A percentile compares a stretch with the other conserved stretches of the same genome.
phyloP scores from a whole-genome alignment of 2,329 filamentous ascomycete species.

The Botrytis cinerea region DNA sequence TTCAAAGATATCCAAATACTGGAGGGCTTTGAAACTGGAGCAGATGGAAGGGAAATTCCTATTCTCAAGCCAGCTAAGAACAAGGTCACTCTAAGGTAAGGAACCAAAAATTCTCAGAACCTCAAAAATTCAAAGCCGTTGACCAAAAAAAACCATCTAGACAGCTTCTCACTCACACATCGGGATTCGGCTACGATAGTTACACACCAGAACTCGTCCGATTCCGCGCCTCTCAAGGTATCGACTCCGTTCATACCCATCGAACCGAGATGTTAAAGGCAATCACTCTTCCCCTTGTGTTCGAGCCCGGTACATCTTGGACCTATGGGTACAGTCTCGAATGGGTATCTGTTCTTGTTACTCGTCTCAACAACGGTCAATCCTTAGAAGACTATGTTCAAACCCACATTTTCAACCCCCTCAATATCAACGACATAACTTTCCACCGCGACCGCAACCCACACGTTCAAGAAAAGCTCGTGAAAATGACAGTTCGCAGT shows the following conservation, averaged over 20 bases:
- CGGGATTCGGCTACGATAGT: constrained; percentile 33
- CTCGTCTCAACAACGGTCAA: constrained; percentile 40
- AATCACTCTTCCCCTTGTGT: constrained; percentile 51
- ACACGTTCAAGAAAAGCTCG: neutral
- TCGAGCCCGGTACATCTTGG: constrained; percentile 63
- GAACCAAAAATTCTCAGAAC: too few species aligned
- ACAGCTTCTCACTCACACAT: constrained; percentile 35
- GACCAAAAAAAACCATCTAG: constrained; percentile 17
- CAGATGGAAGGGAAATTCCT: constrained; percentile 25
- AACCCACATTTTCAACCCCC: constrained; percentile 25
- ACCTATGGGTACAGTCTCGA: constrained; percentile 56
- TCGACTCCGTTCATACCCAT: neutral
- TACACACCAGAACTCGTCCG: neutral
- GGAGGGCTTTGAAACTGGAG: constrained; percentile 31
- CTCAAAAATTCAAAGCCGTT: neutral
- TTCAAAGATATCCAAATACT: constrained; percentile 36
- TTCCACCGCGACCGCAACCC: constrained; percentile 21
- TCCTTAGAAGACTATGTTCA: constrained; percentile 25
- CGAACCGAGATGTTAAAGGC: neutral
- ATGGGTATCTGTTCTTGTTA: constrained; percentile 54
- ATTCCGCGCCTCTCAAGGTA: neutral
- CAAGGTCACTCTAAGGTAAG: constrained; percentile 37
- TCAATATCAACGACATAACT: constrained; percentile 25
- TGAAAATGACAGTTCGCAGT: constrained; percentile 13
- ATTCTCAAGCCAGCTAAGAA: constrained; percentile 30